These are phyloP conservation scores for Ceratobasidium sp. DNA, from an alignment of 1,284 basidiomycete species.

Conservation along the genomic window DNA sequence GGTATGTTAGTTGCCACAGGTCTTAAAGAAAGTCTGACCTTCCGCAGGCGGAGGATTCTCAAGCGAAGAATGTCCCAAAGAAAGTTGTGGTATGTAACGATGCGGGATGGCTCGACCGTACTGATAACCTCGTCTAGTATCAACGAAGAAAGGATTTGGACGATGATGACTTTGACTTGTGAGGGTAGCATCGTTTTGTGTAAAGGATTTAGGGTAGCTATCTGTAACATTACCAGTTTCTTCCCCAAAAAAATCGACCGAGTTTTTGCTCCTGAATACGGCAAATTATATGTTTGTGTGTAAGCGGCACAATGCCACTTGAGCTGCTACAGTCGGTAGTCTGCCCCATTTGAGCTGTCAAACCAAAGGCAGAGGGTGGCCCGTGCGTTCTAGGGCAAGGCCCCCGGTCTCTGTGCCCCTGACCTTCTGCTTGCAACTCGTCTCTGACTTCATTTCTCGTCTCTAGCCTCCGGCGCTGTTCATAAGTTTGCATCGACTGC, in stretches of 20 bases:
- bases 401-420: constrained; percentile 36
- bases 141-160: constrained; percentile 73
- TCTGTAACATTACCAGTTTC: constrained; percentile 3
- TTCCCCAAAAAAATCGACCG: too few species aligned
- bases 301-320: not conserved
- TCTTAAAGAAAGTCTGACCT: not conserved
- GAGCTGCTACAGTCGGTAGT: not conserved
- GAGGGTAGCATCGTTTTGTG: constrained; percentile 48
- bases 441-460: constrained; percentile 30
- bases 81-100: constrained; percentile 71
- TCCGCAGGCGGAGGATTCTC: constrained; percentile 71
- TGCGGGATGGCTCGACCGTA: constrained; percentile 19
- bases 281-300: not conserved
- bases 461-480: constrained; percentile 23
- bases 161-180: constrained; percentile 73
- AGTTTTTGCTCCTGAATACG: not conserved
- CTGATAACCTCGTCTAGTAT: constrained; percentile 63
- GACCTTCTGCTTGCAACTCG: constrained; percentile 21
- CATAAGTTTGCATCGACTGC: constrained; percentile 13
- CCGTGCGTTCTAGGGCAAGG: constrained; percentile 18
- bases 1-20: constrained; percentile 60
- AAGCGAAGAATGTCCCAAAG: constrained; percentile 62
- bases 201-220: not conserved
- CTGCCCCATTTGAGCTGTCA: not conserved
- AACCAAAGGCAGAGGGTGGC: constrained; percentile 20